phyloP scores from a whole-genome alignment of 208 protist genomes.

The Naegleria lovaniensis region DNA sequence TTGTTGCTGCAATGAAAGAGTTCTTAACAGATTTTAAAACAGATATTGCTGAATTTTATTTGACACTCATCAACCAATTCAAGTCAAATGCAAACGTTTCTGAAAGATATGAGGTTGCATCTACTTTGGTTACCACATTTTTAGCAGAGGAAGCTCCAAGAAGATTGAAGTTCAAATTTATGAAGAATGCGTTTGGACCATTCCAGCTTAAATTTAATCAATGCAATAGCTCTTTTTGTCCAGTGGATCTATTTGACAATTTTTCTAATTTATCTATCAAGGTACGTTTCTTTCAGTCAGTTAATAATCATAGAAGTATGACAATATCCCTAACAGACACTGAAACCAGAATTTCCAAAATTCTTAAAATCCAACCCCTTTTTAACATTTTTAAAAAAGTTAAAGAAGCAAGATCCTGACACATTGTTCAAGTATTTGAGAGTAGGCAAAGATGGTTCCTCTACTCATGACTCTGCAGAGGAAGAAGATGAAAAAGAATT shows the following conservation, averaged over 20 bases:
- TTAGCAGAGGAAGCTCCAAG: neutral
- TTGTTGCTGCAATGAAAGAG: neutral
- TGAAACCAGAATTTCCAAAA: neutral
- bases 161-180: neutral
- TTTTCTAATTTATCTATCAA: neutral
- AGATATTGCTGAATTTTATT: neutral
- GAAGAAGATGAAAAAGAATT: neutral
- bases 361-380: too few species aligned
- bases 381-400: too few species aligned
- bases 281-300: neutral
- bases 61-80: neutral
- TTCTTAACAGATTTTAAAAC: neutral
- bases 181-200: neutral
- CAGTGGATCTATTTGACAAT: neutral
- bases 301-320: too few species aligned
- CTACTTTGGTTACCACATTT: neutral
- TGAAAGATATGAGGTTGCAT: neutral
- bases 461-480: neutral
- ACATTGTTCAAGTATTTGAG: too few species aligned
- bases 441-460: too few species aligned
- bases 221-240: neutral
- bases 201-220: neutral
- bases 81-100: neutral
- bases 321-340: neutral
- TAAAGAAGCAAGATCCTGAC: too few species aligned